Percentiles rank a stretch among this genome's conserved stretches.
Evolutionary conservation across 805 yeast species (phyloP).

Genomic region (Saturnispora diversa): DNA sequence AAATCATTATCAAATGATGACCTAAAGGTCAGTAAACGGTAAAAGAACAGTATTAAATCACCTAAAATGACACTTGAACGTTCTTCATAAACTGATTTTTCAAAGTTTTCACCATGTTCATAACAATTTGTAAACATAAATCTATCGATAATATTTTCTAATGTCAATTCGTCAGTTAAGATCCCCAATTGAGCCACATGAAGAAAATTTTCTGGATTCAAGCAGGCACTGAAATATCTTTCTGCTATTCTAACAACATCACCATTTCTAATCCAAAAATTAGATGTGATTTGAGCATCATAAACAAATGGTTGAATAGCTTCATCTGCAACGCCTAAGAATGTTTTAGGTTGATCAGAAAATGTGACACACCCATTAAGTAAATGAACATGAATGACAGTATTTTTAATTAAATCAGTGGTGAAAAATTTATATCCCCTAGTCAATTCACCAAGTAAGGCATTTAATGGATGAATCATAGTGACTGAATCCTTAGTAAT

Average conservation of each 20-base stretch:
- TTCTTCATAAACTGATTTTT: slow-evolving; percentile 41
- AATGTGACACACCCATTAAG: background rate
- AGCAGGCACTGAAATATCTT: slow-evolving; percentile 16
- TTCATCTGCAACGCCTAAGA: slow-evolving; percentile 42
- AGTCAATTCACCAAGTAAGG: slow-evolving; percentile 42
- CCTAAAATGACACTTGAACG: slow-evolving; percentile 36
- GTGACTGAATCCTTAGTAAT: slow-evolving; percentile 44
- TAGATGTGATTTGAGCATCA: slow-evolving; percentile 51
- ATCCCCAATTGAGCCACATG: slow-evolving; percentile 40
- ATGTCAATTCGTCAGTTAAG: slow-evolving; percentile 28
- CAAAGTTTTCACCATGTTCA: slow-evolving; percentile 17
- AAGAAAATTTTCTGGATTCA: slow-evolving; percentile 33
- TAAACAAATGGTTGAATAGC: slow-evolving; percentile 54
- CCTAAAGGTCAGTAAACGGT: slow-evolving; percentile 34
- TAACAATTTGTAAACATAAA: slow-evolving; percentile 42
- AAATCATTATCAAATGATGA: slow-evolving; percentile 22
- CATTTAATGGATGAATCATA: slow-evolving; percentile 52
- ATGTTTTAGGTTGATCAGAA: slow-evolving; percentile 12
- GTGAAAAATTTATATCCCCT: slow-evolving; percentile 29
- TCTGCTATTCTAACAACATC: slow-evolving; percentile 25
- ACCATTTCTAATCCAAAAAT: slow-evolving; percentile 75
- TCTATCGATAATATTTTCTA: slow-evolving; percentile 40
- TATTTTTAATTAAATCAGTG: slow-evolving; percentile 14
- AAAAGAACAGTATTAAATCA: slow-evolving; percentile 36
- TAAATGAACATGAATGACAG: slow-evolving; percentile 13